Evolutionary conservation across 2,329 filamentous ascomycete species (phyloP).

Genomic region (Plectosphaerella sp.): DNA sequence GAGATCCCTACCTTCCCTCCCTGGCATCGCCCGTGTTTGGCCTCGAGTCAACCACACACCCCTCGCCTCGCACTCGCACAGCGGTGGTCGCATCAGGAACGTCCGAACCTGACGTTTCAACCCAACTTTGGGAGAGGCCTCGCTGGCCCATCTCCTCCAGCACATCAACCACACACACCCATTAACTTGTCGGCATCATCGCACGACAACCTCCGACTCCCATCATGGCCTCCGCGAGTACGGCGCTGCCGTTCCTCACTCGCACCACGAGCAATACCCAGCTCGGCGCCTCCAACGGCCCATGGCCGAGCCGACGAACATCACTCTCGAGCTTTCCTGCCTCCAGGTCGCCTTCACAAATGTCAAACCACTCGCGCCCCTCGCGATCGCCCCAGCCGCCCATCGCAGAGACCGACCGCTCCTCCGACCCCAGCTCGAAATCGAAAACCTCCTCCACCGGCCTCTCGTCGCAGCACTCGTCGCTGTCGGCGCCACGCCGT

Average conservation of each 20-base stretch:
- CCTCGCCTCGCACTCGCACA: neutral
- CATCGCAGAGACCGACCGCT: slow-evolving; percentile 47
- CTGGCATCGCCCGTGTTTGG: no score
- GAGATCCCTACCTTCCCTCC: no score
- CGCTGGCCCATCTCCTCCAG: neutral
- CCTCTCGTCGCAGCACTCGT: slow-evolving; percentile 56
- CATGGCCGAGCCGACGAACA: slow-evolving; percentile 35
- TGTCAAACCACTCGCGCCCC: slow-evolving; percentile 49
- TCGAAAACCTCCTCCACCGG: slow-evolving; percentile 56
- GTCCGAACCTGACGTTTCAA: neutral
- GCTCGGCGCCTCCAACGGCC: slow-evolving; percentile 17
- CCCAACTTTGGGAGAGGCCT: neutral
- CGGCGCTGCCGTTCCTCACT: slow-evolving; percentile 36
- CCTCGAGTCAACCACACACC: no score
- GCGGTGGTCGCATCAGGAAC: neutral
- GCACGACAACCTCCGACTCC: neutral
- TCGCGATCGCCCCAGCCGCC: slow-evolving; percentile 51
- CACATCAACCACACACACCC: neutral
- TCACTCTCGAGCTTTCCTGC: slow-evolving; percentile 64
- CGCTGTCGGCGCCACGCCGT: slow-evolving; percentile 48
- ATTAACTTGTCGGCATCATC: neutral
- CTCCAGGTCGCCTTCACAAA: slow-evolving; percentile 53
- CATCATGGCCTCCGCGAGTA: slow-evolving; percentile 34
- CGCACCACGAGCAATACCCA: slow-evolving; percentile 31
- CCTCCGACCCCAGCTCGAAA: slow-evolving; percentile 55